A percentile compares a stretch with the other conserved stretches of the same genome.
phyloP scores from a whole-genome alignment of 768 basidiomycete species.

The Boletus edulis region DNA sequence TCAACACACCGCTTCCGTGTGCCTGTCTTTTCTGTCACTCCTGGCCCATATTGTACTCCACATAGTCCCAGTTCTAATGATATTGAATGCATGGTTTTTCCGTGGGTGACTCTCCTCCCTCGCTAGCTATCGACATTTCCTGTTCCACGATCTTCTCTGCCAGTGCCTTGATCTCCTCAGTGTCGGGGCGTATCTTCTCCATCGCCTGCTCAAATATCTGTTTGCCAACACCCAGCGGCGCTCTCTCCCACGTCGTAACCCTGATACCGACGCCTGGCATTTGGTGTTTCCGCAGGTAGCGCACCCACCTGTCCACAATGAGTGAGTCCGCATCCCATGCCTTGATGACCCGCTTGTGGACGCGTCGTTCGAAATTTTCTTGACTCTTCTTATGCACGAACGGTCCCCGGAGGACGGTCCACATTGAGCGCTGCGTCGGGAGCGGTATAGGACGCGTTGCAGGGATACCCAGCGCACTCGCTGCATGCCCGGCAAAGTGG shows the following conservation, averaged over 20 bases:
- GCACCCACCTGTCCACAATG: constrained; percentile 76
- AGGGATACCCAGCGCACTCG: constrained; percentile 82
- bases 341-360: constrained; percentile 84
- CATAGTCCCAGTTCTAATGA: not conserved
- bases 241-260: constrained; percentile 72
- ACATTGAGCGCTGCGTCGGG: constrained; percentile 73
- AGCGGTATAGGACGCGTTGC: constrained; percentile 60
- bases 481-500: constrained; percentile 82
- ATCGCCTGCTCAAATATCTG: constrained; percentile 37
- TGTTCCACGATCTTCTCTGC: constrained; percentile 42
- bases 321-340: constrained; percentile 85
- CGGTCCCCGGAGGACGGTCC: constrained; percentile 83
- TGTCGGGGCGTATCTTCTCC: constrained; percentile 32
- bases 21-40: too few relatives aligned
- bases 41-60: not conserved
- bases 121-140: constrained; percentile 18
- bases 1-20: not conserved
- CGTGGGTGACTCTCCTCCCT: not conserved
- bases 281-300: constrained; percentile 72
- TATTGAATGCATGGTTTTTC: not conserved
- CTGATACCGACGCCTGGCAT: constrained; percentile 88
- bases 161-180: constrained; percentile 37
- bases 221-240: constrained; percentile 50
- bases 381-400: constrained; percentile 93
- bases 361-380: constrained; percentile 89